These are phyloP conservation scores for Phytopythium litorale DNA, from an alignment of 352 stramenopile genomes.

Conservation along the genomic window DNA sequence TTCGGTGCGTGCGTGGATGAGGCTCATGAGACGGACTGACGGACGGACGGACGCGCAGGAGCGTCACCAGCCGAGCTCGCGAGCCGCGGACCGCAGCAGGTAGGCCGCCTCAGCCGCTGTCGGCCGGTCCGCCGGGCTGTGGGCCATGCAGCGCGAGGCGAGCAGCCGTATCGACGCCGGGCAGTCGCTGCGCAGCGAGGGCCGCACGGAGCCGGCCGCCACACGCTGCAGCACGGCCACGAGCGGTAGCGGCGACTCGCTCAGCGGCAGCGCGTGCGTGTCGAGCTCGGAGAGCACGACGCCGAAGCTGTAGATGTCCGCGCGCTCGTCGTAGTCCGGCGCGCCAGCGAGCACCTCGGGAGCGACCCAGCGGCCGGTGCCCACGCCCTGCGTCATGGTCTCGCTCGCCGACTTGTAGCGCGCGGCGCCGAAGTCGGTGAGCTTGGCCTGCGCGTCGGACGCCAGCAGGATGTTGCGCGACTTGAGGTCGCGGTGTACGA, in stretches of 20 bases:
- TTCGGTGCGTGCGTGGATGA: neutral
- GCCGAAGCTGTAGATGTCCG: constrained; percentile 37
- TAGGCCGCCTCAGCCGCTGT: too few species aligned
- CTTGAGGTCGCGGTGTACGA: constrained; percentile 56
- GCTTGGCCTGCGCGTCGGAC: constrained; percentile 18
- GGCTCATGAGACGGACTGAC: too few species aligned
- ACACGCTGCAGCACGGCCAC: constrained; percentile 38
- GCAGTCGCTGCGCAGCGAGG: too few species aligned
- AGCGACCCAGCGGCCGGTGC: constrained; percentile 24
- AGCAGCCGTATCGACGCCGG: too few species aligned
- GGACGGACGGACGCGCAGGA: too few species aligned
- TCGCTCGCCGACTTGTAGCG: constrained; percentile 4
- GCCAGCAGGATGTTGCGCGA: constrained; percentile 46
- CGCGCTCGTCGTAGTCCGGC: constrained; percentile 15
- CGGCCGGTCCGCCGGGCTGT: too few species aligned
- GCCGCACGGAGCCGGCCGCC: constrained; percentile 19
- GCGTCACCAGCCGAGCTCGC: too few species aligned
- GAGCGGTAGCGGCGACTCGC: constrained; percentile 5
- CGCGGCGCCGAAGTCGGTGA: constrained; percentile 19
- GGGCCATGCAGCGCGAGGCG: too few species aligned
- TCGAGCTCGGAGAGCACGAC: constrained; percentile 41
- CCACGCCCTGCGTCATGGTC: constrained; percentile 22
- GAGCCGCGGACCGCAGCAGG: too few species aligned
- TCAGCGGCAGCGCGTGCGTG: constrained; percentile 29
- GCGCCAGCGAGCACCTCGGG: constrained; percentile 22